Conservation (phyloP, 1,139 yeast species). For the Lodderomyces theae region DNA sequence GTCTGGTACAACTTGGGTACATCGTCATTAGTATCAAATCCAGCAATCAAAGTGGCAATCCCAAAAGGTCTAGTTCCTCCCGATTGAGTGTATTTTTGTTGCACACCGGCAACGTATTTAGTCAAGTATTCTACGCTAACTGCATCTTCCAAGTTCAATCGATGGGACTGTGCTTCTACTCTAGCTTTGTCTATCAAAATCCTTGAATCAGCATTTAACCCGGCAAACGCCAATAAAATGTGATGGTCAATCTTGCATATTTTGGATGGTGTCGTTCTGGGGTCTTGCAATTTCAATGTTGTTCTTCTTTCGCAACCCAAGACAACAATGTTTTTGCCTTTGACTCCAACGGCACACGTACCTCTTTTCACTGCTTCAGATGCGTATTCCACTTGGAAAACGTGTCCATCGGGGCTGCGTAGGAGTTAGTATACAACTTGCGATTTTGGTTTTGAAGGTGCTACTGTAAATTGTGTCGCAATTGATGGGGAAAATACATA, state of each 20-base stretch:
- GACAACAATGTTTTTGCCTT: conserved; percentile 85
- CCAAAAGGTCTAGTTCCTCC: conserved; percentile 98
- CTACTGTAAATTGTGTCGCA: no score
- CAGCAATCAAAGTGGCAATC: conserved; percentile 90
- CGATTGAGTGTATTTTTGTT: conserved; percentile 95
- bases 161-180: conserved; percentile 95
- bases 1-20: conserved; percentile 88
- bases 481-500: conserved; percentile 37
- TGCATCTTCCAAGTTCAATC: conserved; percentile 89
- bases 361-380: conserved; percentile 98
- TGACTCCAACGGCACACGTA: conserved; percentile 96
- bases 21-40: conserved; percentile 83
- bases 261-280: conserved; percentile 92
- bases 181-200: conserved; percentile 93
- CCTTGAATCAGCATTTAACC: conserved; percentile 96
- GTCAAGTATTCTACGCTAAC: conserved; percentile 91
- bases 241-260: conserved; percentile 91
- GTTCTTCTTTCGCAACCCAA: conserved; percentile 97
- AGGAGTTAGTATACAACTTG: conserved; percentile 19
- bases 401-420: conserved; percentile 94
- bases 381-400: conserved; percentile 98
- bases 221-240: conserved; percentile 91
- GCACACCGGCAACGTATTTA: conserved; percentile 93
- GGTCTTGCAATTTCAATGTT: conserved; percentile 91
- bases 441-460: no score